phyloP scores from a whole-genome alignment of 305 asterid genomes.

The Ruellia speciosa region DNA sequence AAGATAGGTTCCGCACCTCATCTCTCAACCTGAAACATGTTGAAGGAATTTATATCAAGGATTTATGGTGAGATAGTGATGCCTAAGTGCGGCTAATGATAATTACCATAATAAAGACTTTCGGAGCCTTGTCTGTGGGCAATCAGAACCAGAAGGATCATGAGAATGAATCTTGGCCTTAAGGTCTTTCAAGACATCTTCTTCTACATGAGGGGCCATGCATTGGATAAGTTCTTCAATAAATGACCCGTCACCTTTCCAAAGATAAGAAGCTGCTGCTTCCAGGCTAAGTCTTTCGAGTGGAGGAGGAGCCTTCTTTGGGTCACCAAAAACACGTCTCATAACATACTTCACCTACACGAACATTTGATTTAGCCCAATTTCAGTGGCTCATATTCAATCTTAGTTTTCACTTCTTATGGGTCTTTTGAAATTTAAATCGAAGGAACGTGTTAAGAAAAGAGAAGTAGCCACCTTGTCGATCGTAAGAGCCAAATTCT shows the following conservation, averaged over 20 bases:
- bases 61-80: not conserved
- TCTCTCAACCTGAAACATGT: slow-evolving; percentile 79
- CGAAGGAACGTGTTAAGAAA: not conserved
- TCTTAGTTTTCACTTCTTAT: not conserved
- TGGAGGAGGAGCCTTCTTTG: slow-evolving; percentile 92
- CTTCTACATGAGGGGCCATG: slow-evolving; percentile 80
- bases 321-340: slow-evolving; percentile 93
- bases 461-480: slow-evolving; percentile 60
- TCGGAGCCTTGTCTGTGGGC: slow-evolving; percentile 47
- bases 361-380: slow-evolving; percentile 10
- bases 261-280: slow-evolving; percentile 60
- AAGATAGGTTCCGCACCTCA: slow-evolving; percentile 88
- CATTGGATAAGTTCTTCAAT: slow-evolving; percentile 80
- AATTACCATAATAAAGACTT: slow-evolving; percentile 86
- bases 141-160: slow-evolving; percentile 73
- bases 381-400: not conserved
- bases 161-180: slow-evolving; percentile 65
- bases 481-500: slow-evolving; percentile 92
- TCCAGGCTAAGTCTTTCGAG: slow-evolving; percentile 75
- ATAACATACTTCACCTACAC: slow-evolving; percentile 92
- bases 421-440: too few relatives aligned
- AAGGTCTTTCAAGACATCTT: slow-evolving; percentile 50
- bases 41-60: not conserved
- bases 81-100: slow-evolving; percentile 12
- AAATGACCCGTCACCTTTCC: slow-evolving; percentile 95